Base-by-base conservation (phyloP, 164 flowering plant species). In the Stephania cephalantha region DNA sequence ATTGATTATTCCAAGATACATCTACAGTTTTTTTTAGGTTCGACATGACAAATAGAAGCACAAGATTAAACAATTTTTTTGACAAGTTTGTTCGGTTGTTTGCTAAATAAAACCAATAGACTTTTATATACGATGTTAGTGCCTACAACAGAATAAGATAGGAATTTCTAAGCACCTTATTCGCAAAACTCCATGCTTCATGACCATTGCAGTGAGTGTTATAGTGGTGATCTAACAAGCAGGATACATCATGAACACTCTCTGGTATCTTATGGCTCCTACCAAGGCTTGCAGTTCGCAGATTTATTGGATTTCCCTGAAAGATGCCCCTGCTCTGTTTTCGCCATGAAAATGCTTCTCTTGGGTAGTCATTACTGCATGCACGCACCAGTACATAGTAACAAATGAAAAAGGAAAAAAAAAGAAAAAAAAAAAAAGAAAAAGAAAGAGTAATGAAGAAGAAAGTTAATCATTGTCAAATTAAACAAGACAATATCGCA, bases 361-460 rank as follows among this genome's bases (percentile, higher is more conserved):
- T 82, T n/a, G 79, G 68, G 77, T 79, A 83, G 22, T 86, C 91
- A 69, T 87, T 91, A 75, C 97, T 95, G 92, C 68, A 66, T 7
- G 61, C 73, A 78, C 76, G 50, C 22, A 20, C 66, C 46, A n/a
- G 48, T n/a, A 1, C 42, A 9, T n/a, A 70, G 22, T 46, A 25
- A 29, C 55, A 6, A 29, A 15, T 18, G 42, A 35, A 35, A 35
- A 15, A 22, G 18, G 64, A 18, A 61, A 25, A 25, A 0, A 25
- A 25, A 25, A 25, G 25, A 25, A 25, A 25, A 25, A 25, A 25
- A 25, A 0, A 58, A 58, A 3, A 17, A 5, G 2, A 25, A 61
- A 61, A 61, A 17, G 66, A 61, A 8, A 61, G 66, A 18, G 18
- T 18, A 35, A n/a, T 61, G 25, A n/a, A 50, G 15, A 50, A 61